Base-by-base conservation (phyloP, 352 stramenopile genomes). In the Thraustotheca clavata region DNA sequence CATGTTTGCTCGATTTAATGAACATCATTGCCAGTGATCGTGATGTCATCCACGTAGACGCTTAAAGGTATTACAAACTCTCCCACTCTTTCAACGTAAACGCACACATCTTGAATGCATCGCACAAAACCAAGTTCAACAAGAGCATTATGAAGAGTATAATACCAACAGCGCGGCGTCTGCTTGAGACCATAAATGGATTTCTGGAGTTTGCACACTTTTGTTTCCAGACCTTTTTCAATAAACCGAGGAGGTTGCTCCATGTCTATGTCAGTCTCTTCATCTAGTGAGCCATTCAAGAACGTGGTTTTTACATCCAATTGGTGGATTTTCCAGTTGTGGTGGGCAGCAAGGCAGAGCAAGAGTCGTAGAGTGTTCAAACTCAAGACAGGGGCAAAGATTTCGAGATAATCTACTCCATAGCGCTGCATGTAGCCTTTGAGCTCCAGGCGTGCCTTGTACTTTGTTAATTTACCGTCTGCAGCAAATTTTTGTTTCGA, bases 181-280 rank as follows among this genome's bases (percentile, higher is more conserved):
- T 79, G 66, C 18, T 79, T 82, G 0, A 79, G 38, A 7, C 65
- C 74, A 35, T 81, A 77, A 0, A 81, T 24, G 29, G 60, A 70
- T 29, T 50, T 43, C 12, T 26, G 57, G n/a, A 77, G 43, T 11
- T 18, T 5, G 26, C 69, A 78, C 6, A 76, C 71, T 67, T 70
- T 69, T 1, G 35, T 62, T 14, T 59, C 33, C 12, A 4, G 8
- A 16, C 48, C 59, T 16, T 66, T 29, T 4, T 76, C 26, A 5
- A 41, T 39, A 20, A 62, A 67, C 11, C 52, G 49, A 8, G 32
- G 49, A 26, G 65, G 65, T 29, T 73, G 63, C 43, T 27, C 60
- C 69, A 7, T 59, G 5, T 38, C 38, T 62, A 75, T 75, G 38
- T 67, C 71, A 3, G 73, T 68, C 0, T 36, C n/a, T 24, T 76